These are phyloP conservation scores for bread wheat (Triticum aestivum) DNA, from an alignment of 176 grass and related monocot genomes.

Conservation along the genomic window DNA sequence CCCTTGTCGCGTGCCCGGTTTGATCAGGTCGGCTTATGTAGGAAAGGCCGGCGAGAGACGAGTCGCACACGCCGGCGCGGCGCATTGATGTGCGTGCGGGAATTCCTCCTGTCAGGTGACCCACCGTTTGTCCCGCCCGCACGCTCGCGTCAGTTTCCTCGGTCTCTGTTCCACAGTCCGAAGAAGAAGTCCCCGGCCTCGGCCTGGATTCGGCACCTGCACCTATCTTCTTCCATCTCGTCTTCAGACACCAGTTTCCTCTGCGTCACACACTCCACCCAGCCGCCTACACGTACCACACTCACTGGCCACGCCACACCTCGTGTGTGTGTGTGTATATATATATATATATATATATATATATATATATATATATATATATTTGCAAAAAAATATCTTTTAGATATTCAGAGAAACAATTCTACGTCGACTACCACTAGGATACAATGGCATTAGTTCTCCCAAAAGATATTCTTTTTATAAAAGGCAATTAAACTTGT, in stretches of 20 bases:
- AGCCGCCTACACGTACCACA: neutral
- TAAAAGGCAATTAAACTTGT: no score
- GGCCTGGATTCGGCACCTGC: neutral
- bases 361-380: no score
- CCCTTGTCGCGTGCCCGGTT: neutral
- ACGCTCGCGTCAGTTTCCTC: conserved; percentile 17
- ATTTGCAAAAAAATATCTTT: no score
- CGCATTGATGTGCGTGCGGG: neutral
- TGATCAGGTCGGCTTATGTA: neutral
- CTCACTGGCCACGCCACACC: neutral
- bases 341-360: neutral
- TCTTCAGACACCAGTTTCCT: neutral
- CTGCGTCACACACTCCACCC: neutral
- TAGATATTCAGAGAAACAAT: no score
- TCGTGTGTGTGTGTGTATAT: neutral
- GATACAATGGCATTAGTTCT: no score
- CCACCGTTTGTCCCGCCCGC: neutral
- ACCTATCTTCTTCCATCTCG: neutral
- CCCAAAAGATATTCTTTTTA: no score
- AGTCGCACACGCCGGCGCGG: neutral
- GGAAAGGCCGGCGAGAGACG: neutral
- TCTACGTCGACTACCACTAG: no score
- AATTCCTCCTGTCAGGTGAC: neutral
- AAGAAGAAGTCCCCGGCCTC: neutral
- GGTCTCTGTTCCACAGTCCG: neutral